Conservation (phyloP, 345 rosid genomes). For the Eucalyptus leucophloia region DNA sequence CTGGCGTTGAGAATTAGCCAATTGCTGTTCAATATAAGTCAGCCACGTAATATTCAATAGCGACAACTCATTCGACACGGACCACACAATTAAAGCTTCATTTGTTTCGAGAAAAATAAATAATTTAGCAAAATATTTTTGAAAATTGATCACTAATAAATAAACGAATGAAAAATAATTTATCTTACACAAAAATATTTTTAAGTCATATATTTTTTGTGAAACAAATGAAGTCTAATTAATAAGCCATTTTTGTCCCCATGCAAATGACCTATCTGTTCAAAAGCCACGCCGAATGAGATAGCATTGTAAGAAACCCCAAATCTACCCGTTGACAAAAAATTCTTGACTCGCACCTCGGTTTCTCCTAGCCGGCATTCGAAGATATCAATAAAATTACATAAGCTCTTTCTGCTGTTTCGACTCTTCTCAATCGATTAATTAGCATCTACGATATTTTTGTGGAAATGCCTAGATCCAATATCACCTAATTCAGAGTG, state of each 20-base stretch:
- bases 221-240: no score
- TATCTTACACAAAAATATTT: not conserved
- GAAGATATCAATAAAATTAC: not conserved
- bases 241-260: not conserved
- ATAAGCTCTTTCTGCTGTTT: not conserved
- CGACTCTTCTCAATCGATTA: not conserved
- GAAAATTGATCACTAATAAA: no score
- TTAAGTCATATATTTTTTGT: no score
- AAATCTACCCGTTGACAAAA: not conserved
- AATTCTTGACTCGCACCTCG: not conserved
- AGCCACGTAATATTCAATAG: not conserved
- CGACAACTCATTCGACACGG: fast-evolving
- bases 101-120: no score
- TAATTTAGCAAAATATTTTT: no score
- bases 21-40: not conserved
- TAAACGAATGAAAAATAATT: no score
- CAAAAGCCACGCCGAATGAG: not conserved
- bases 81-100: not conserved
- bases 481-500: not conserved
- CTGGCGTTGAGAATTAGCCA: not conserved
- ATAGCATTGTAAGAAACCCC: not conserved
- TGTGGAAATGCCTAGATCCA: not conserved
- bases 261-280: not conserved
- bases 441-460: not conserved
- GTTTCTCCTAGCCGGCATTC: not conserved